Conservation (phyloP, 2,329 filamentous ascomycete species). For the Davidsoniella australis region DNA sequence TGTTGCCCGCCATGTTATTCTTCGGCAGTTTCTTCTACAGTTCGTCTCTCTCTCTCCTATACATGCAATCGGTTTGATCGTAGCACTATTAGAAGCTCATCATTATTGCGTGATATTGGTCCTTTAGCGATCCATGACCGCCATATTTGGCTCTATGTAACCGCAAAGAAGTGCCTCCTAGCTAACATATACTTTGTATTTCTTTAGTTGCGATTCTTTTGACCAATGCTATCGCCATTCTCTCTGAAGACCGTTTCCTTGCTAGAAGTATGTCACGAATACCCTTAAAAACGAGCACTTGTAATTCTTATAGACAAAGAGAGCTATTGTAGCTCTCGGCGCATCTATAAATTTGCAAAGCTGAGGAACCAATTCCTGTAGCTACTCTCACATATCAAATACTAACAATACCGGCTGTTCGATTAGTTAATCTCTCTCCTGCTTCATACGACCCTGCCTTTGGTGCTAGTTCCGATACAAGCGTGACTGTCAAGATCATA, state of each 20-base stretch:
- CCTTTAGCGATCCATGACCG: too few relatives aligned
- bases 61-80: neutral
- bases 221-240: conserved; percentile 82
- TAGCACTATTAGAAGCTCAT: neutral
- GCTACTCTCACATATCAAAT: conserved; percentile 11
- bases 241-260: conserved; percentile 89
- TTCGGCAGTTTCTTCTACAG: conserved; percentile 54
- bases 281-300: neutral
- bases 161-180: neutral
- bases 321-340: neutral
- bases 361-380: neutral
- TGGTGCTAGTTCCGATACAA: conserved; percentile 53
- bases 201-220: conserved; percentile 56
- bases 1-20: conserved; percentile 42
- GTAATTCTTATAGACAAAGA: neutral
- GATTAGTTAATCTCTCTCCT: conserved; percentile 57
- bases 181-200: neutral
- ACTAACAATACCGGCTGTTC: neutral
- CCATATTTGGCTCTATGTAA: neutral
- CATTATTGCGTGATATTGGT: neutral
- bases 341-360: too few relatives aligned
- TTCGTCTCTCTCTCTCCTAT: conserved; percentile 12
- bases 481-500: conserved; percentile 72
- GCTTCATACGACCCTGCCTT: conserved; percentile 59
- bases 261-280: conserved; percentile 34